Evolutionary conservation across 2,329 filamentous ascomycete genomes (phyloP).

Genomic region (Drechslera avenae): DNA sequence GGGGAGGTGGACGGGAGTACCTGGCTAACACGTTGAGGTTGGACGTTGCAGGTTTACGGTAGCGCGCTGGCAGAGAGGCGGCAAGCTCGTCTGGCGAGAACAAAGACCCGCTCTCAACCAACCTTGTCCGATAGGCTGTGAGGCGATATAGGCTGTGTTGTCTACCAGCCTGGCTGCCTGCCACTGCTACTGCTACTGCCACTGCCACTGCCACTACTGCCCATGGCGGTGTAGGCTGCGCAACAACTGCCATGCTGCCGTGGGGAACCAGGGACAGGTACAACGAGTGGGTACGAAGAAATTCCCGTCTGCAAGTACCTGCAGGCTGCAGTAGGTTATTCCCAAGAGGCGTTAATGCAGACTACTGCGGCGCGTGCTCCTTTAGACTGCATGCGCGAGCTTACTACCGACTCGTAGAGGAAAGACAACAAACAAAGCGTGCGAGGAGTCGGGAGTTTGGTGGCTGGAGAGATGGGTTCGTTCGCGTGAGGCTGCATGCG

Average conservation of each 20-base stretch:
- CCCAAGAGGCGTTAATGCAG: constrained; percentile 20
- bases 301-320: constrained; percentile 30
- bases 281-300: constrained; percentile 31
- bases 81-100: constrained; percentile 4
- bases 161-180: too few relatives aligned
- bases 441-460: too few relatives aligned
- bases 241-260: constrained; percentile 38
- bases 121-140: too few relatives aligned
- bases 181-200: too few relatives aligned
- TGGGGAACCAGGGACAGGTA: constrained; percentile 32
- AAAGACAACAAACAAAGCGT: constrained; percentile 31
- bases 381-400: constrained; percentile 12
- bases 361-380: constrained; percentile 35
- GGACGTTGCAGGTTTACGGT: constrained; percentile 25
- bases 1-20: constrained; percentile 15
- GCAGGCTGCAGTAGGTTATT: constrained; percentile 39
- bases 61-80: not conserved
- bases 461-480: constrained; percentile 19
- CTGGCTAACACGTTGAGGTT: constrained; percentile 15
- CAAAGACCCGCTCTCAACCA: constrained; percentile 19
- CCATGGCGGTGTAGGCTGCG: constrained; percentile 32
- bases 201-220: too few relatives aligned
- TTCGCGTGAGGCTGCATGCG: constrained; percentile 29
- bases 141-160: constrained; percentile 22
- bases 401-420: constrained; percentile 5